Conservation (phyloP, 2,329 filamentous ascomycete genomes). For the Microcera coccophila region DNA sequence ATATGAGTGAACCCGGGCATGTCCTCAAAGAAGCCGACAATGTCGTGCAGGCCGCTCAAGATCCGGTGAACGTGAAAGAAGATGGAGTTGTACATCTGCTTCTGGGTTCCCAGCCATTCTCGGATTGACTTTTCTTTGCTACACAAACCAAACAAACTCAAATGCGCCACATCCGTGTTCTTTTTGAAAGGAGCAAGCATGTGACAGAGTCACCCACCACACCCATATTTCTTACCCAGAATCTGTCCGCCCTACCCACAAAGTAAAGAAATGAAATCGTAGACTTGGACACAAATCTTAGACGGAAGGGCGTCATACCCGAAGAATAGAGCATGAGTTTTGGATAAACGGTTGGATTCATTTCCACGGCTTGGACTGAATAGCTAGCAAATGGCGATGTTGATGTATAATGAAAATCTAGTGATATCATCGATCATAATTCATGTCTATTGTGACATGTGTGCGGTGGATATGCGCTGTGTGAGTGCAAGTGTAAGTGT, state of each 20-base stretch:
- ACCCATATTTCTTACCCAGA: neutral
- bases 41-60: neutral
- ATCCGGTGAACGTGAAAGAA: neutral
- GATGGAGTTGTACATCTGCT: neutral
- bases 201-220: slow-evolving; percentile 6
- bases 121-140: slow-evolving; percentile 13
- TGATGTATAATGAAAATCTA: slow-evolving; percentile 10
- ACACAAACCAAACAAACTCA: slow-evolving; percentile 23
- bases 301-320: slow-evolving; percentile 14
- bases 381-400: slow-evolving; percentile 18
- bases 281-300: slow-evolving; percentile 17
- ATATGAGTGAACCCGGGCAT: neutral
- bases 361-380: slow-evolving; percentile 6
- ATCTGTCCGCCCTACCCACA: slow-evolving; percentile 2
- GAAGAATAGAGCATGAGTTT: slow-evolving; percentile 2
- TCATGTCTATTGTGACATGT: neutral
- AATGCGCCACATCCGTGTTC: neutral
- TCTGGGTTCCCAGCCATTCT: neutral
- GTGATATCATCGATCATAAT: neutral
- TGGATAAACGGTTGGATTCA: neutral
- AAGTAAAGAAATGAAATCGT: slow-evolving; percentile 14
- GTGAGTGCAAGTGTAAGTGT: neutral
- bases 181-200: neutral
- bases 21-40: neutral
- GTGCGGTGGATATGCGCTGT: too few relatives aligned